Evolutionary conservation across 1,139 yeast species (phyloP).

Genomic region (Zygosaccharomyces sapae): DNA sequence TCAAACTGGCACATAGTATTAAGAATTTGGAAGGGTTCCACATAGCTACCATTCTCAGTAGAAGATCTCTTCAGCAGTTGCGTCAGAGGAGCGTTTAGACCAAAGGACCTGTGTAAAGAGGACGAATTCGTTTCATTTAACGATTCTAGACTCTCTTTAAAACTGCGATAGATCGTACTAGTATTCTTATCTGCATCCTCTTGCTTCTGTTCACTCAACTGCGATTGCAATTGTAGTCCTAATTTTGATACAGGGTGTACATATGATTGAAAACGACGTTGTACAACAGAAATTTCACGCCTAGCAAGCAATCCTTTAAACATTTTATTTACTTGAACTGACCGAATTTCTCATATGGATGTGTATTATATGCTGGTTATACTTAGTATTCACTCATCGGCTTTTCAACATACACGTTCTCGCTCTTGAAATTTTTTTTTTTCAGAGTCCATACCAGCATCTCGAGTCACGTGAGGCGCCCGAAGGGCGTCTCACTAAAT

Average conservation of each 20-base stretch:
- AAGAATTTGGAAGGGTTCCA: constrained; percentile 30
- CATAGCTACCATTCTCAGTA: constrained; percentile 11
- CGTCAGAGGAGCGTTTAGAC: constrained; percentile 21
- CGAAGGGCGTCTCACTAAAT: not conserved
- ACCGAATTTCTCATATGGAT: too few species aligned
- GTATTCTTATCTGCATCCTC: constrained; percentile 9
- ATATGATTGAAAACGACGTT: constrained; percentile 9
- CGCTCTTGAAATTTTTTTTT: too few species aligned
- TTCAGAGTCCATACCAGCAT: too few species aligned
- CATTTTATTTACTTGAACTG: too few species aligned
- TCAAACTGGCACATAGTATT: constrained; percentile 24
- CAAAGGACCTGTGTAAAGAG: constrained; percentile 19
- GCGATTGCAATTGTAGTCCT: constrained; percentile 13
- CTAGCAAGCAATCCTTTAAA: constrained; percentile 1
- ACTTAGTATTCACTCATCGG: not conserved
- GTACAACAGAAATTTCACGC: not conserved
- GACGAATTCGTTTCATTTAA: constrained; percentile 13
- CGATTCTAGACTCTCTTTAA: constrained; percentile 15
- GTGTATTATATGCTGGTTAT: not conserved
- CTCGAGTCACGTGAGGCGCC: not conserved
- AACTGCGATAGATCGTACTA: constrained; percentile 13
- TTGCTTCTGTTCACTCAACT: constrained; percentile 7
- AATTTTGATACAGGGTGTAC: constrained; percentile 17
- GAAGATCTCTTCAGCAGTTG: constrained; percentile 22
- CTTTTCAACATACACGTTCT: too few species aligned